These are phyloP conservation scores for Haplosporangium gracile DNA, from an alignment of 192 early-diverging fungal genomes.

Conservation along the genomic window DNA sequence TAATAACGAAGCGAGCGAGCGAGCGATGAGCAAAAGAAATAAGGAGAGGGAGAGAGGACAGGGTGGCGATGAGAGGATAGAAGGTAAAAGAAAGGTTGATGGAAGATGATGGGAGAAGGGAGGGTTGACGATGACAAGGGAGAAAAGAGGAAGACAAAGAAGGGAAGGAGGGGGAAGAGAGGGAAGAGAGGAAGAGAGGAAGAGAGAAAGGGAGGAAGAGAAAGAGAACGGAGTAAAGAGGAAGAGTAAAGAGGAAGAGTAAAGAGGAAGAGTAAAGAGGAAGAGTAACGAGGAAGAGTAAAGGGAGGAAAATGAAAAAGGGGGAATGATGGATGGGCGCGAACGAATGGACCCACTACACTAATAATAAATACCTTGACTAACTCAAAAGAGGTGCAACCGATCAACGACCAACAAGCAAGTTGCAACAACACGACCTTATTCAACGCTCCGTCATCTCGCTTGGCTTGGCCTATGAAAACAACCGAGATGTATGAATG, in stretches of 20 bases:
- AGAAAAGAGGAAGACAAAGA: background rate
- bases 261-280: background rate
- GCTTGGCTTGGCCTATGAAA: too few species aligned
- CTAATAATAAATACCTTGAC: background rate
- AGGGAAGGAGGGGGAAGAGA: background rate
- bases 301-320: too few species aligned
- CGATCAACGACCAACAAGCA: background rate
- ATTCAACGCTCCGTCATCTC: background rate
- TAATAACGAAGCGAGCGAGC: background rate
- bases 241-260: too few species aligned
- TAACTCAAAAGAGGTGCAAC: background rate
- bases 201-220: too few species aligned
- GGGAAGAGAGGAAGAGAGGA: background rate
- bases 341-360: too few species aligned
- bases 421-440: background rate
- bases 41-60: background rate
- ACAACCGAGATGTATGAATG: too few species aligned
- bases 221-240: too few species aligned
- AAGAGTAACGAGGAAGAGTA: too few species aligned
- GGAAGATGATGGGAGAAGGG: background rate
- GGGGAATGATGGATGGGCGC: too few species aligned
- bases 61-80: background rate
- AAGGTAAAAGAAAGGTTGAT: background rate
- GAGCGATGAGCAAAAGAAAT: conserved; percentile 2
- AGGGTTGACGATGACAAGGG: conserved; percentile 1